These are phyloP conservation scores for Xylariaceae sp. DNA, from an alignment of 2,329 filamentous ascomycete species.

Conservation along the genomic window DNA sequence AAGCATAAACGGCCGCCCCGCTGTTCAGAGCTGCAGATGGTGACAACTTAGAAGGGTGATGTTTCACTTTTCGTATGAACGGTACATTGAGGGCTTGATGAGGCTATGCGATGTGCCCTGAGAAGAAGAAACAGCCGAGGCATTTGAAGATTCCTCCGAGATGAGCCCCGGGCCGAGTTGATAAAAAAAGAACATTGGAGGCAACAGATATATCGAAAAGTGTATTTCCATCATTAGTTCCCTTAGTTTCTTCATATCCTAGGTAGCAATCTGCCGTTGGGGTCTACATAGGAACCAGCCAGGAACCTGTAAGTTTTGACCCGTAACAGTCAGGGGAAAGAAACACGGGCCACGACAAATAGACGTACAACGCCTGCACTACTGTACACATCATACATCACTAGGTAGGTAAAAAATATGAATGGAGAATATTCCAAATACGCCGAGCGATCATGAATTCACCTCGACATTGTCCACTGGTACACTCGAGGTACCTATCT, in stretches of 20 bases:
- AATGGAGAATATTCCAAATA: slow-evolving; percentile 28
- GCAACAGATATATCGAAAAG: slow-evolving; percentile 8
- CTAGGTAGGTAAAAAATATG: background rate
- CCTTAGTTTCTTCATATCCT: slow-evolving; percentile 4
- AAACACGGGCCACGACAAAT: no score
- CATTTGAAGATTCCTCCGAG: slow-evolving; percentile 23
- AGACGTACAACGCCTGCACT: no score
- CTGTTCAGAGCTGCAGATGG: slow-evolving; percentile 3
- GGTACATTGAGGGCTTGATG: slow-evolving; percentile 15
- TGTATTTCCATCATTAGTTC: slow-evolving; percentile 9
- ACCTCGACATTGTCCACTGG: background rate
- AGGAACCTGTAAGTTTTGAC: no score
- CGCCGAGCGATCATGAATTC: slow-evolving; percentile 15
- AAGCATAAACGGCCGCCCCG: slow-evolving; percentile 21
- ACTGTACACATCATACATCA: no score
- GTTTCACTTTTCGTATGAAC: slow-evolving; percentile 28
- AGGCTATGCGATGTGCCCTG: slow-evolving; percentile 22
- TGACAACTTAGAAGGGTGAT: slow-evolving; percentile 2
- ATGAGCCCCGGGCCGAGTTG: slow-evolving; percentile 1
- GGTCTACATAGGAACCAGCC: no score
- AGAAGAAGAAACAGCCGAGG: slow-evolving; percentile 18
- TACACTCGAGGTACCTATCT: slow-evolving; percentile 6
- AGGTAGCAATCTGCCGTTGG: background rate
- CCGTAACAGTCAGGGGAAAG: no score
- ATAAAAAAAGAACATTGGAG: background rate